Conservation (phyloP, 495 filamentous ascomycete genomes). For the Neurospora africana region DNA sequence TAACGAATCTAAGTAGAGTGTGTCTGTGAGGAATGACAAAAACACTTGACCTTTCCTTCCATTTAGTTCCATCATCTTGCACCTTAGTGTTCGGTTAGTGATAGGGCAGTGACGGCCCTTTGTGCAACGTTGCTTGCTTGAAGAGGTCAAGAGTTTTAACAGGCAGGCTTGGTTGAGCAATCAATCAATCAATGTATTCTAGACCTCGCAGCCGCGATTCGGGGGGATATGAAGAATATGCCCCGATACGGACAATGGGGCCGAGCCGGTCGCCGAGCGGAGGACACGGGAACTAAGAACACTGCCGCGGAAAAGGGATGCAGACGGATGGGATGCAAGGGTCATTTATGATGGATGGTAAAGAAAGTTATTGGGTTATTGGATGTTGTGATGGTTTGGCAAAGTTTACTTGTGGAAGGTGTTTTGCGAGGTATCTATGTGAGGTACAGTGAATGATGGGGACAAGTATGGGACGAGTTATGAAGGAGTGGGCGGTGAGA, state of each 20-base stretch:
- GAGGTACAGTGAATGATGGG: too few species aligned
- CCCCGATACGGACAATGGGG: neutral
- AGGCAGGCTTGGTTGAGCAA: neutral
- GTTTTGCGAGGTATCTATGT: too few species aligned
- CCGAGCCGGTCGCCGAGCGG: neutral
- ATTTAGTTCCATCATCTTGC: too few species aligned
- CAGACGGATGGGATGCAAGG: neutral
- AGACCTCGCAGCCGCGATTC: neutral
- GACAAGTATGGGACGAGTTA: too few species aligned
- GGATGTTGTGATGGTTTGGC: neutral
- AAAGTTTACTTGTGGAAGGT: neutral
- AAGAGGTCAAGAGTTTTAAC: neutral
- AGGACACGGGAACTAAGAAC: neutral
- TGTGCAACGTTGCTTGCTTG: neutral
- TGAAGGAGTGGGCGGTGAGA: too few species aligned
- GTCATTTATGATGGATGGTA: too few species aligned
- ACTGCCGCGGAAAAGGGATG: neutral
- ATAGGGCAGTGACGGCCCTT: too few species aligned
- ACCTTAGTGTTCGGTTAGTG: too few species aligned
- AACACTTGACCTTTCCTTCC: too few species aligned
- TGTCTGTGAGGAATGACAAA: too few species aligned
- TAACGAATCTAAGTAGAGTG: too few species aligned
- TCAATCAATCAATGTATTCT: too few species aligned
- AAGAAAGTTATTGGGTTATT: neutral
- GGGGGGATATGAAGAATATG: neutral